A percentile compares a stretch with the other conserved stretches of the same genome.
Conservation (phyloP, 176 grass and related monocot species). For the Carex parvula region DNA sequence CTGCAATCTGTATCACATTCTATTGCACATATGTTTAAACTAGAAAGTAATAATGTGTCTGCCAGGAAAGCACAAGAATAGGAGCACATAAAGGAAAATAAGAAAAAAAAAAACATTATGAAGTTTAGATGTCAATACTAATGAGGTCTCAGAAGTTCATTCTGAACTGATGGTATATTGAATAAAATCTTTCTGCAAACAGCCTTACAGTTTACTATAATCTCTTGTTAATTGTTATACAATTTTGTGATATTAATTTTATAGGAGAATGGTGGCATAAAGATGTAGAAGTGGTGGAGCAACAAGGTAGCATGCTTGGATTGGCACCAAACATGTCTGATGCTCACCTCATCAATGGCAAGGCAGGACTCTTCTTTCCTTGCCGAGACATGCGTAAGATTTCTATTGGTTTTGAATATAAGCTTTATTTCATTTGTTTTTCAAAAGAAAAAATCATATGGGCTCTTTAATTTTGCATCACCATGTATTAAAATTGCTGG, state of each 20-base stretch:
- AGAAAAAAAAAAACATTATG: not conserved
- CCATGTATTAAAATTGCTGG: not conserved
- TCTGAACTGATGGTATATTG: not conserved
- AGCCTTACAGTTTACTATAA: not conserved
- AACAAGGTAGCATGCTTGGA: constrained; percentile 39
- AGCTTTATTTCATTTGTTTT: not conserved
- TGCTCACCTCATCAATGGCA: constrained; percentile 60
- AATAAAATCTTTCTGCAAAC: not conserved
- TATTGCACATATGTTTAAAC: not conserved
- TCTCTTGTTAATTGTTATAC: not conserved
- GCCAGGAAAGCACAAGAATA: not conserved
- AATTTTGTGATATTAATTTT: not conserved
- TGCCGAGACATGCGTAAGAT: constrained; percentile 47
- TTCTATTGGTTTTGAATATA: not conserved
- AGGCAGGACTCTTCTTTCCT: constrained; percentile 56
- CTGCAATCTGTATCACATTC: not conserved
- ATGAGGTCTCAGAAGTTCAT: not conserved
- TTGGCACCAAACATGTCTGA: constrained; percentile 53
- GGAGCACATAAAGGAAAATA: not conserved
- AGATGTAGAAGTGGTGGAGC: constrained; percentile 45
- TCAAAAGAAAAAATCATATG: not conserved
- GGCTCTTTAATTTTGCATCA: not conserved
- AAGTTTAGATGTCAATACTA: not conserved
- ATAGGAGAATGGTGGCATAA: constrained; percentile 66
- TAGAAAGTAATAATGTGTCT: not conserved